Evolutionary conservation across 2,329 filamentous ascomycete genomes (phyloP), one percentile per base, ranked within the genome.

Genomic region (Rhytidhysteron rufulum): DNA sequence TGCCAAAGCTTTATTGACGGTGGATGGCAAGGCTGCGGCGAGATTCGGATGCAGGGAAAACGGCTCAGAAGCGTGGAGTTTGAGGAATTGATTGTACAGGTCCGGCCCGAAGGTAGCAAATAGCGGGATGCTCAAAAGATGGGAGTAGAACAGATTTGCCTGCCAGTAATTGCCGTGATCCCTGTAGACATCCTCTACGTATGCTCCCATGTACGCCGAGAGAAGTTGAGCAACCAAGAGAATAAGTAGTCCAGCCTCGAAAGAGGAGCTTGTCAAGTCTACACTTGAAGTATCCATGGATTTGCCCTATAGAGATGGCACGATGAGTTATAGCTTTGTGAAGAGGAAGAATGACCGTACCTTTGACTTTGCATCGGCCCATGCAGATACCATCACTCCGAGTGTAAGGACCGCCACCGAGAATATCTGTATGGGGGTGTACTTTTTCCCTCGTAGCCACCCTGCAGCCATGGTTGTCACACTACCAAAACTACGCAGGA

Each of bases 391-490:
- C 44, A 94, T 81, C 24, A 98, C 90, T 4, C 93, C 93, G 35
- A 86, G 60, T 0, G 91, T 97, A 50, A 98, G 74, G 30, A 96
- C 72, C 6, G 85, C 68, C 19, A 98, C 93, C 18, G 89, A 87
- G 17, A 86, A 65, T 6, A 95, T 73, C 60, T 98, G 93, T 36
- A 88, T 75, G 18, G 75, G 75, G 4, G 87, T 86, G 61, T 95
- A 97, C 50, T 77, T 77, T 69, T 91, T 95, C 30, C 91, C 91
- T 57, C 85, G 89, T 11, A 95, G 53, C 57, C 83, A 89, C 3
- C 93, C 93, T n/a, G 91, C 88, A 13, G 83, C 68, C 80, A 98
- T 95, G 7, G 93, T 97, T 4, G 90, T 94, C 47, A 97, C 94
- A 55, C 90, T 95, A 13, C 93, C 93, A 36, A 91, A 95, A 35